phyloP scores from a whole-genome alignment of 2,329 filamentous ascomycete genomes.

The Ceratocystis colombiana region DNA sequence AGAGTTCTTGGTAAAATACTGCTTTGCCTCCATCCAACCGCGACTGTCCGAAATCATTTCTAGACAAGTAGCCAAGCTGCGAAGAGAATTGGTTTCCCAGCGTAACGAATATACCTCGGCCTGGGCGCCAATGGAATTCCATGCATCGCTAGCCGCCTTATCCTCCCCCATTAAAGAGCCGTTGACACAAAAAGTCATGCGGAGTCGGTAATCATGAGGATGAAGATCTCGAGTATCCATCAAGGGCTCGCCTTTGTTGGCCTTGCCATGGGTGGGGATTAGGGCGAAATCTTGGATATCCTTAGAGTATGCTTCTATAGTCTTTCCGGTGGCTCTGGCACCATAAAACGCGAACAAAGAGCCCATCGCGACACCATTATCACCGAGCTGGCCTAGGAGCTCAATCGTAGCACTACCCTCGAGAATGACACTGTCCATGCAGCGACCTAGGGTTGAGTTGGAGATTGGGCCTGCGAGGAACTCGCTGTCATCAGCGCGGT shows the following conservation, averaged over 20 bases:
- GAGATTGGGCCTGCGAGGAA: constrained; percentile 68
- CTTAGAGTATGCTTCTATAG: constrained; percentile 77
- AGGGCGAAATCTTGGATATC: constrained; percentile 87
- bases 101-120: constrained; percentile 73
- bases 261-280: constrained; percentile 54
- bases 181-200: constrained; percentile 71
- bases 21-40: constrained; percentile 64
- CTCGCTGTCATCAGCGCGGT: constrained; percentile 34
- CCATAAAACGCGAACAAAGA: constrained; percentile 88
- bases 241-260: constrained; percentile 33
- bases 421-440: constrained; percentile 68
- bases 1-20: constrained; percentile 39
- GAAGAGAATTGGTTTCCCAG: constrained; percentile 70
- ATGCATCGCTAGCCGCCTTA: constrained; percentile 59
- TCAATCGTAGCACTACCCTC: constrained; percentile 63
- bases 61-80: constrained; percentile 68
- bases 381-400: constrained; percentile 68
- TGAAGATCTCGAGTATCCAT: constrained; percentile 43
- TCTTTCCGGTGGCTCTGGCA: constrained; percentile 68
- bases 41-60: constrained; percentile 66
- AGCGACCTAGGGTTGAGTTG: constrained; percentile 65
- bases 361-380: constrained; percentile 70
- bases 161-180: constrained; percentile 69
- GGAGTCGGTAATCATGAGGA: constrained; percentile 55
- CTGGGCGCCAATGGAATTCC: constrained; percentile 62